Base-by-base conservation (phyloP, 805 yeast species). In the Candida dajiaensis region DNA sequence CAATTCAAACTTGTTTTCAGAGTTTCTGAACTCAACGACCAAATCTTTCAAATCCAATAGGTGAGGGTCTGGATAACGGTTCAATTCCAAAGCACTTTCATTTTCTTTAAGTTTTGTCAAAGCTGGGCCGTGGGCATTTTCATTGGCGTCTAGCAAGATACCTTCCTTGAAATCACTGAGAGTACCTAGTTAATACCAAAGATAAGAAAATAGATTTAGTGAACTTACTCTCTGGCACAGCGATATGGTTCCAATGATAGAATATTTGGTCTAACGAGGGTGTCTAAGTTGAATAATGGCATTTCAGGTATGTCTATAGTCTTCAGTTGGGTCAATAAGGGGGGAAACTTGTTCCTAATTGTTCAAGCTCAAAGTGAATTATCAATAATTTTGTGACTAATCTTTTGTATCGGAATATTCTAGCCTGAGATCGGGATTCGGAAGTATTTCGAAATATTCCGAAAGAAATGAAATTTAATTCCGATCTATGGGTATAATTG, bases 1-100 rank as follows among this genome's bases (percentile, higher is more conserved):
- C 23, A 63, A 16, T n/a, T 51, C 52, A 22, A 49, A 46, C 35
- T 50, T 48, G 20, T 66, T 64, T 48, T 74, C 77, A 2, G 61
- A 51, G 62, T 88, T 89, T 52, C 99, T 76, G 61, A 84, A 84
- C 36, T 78, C 71, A 42, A 86, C 79, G 42, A 92, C 72, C 52
- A 81, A 81, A 51, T 76, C 69, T 62, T 94, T 94, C 57, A 94
- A 74, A 29, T 74, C 83, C 7, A 77, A 48, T 61, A 92, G 98
- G 67, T 94, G 97, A 10, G 99, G 99, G 59, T 94, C 99, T 16
- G 99, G 99, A 64, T 94, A 94, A 59, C 99, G 76, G 70, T 94
- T 83, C 56, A 94, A 78, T 42, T 81, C 83, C 52, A 80, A 68
- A 2, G 54, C 47, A 13, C 63, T 48, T 50, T 85, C 92, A 2